These are phyloP conservation scores for Starmerella scarabaei DNA, from an alignment of 805 yeast genomes.

Conservation along the genomic window DNA sequence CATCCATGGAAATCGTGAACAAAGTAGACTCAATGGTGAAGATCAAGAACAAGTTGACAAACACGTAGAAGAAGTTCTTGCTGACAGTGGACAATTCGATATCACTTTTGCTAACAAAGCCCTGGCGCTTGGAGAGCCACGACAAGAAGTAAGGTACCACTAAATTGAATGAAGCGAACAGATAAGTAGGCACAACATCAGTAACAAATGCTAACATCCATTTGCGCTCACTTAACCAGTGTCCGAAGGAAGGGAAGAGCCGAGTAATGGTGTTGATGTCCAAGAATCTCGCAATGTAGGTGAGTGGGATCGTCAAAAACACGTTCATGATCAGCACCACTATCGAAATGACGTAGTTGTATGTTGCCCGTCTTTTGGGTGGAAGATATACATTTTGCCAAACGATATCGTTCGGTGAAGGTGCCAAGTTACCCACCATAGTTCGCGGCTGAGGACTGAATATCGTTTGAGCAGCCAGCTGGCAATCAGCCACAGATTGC, in stretches of 20 bases:
- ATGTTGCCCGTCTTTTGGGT: constrained; percentile 52
- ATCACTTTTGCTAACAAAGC: constrained; percentile 82
- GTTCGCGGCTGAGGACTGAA: constrained; percentile 79
- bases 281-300: constrained; percentile 69
- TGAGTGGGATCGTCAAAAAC: constrained; percentile 68
- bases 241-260: constrained; percentile 74
- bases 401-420: constrained; percentile 89
- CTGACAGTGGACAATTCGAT: constrained; percentile 82
- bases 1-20: constrained; percentile 68
- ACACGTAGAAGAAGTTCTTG: constrained; percentile 87
- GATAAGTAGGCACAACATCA: constrained; percentile 79
- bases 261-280: constrained; percentile 64
- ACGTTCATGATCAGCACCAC: constrained; percentile 58
- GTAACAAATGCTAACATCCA: constrained; percentile 74
- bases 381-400: constrained; percentile 86
- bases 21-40: constrained; percentile 83
- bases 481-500: constrained; percentile 92
- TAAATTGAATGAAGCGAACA: constrained; percentile 73
- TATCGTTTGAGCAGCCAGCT: constrained; percentile 91
- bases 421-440: constrained; percentile 72
- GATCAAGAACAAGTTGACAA: constrained; percentile 83
- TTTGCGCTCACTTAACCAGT: constrained; percentile 44
- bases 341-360: constrained; percentile 51
- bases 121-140: constrained; percentile 72
- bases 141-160: constrained; percentile 77